Conservation (phyloP, 495 filamentous ascomycete species). For the Hyaloscypha finlandica region DNA sequence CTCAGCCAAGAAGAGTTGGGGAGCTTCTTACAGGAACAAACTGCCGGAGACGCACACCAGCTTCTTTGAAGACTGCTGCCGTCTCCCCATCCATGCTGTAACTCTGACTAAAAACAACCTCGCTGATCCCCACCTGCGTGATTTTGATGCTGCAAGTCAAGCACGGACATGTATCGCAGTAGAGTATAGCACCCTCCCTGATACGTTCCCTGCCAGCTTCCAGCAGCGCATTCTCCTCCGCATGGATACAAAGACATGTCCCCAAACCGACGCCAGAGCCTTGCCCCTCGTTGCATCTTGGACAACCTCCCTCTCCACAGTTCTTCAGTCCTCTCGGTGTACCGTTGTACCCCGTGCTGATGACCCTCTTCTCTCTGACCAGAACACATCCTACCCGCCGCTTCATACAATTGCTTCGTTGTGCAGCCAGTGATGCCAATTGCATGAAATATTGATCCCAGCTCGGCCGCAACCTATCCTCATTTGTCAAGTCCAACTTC, state of each 20-base stretch:
- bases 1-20: constrained; percentile 24
- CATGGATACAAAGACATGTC: constrained; percentile 93
- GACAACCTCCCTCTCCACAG: constrained; percentile 92
- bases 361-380: constrained; percentile 84
- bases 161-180: constrained; percentile 97
- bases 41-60: constrained; percentile 76
- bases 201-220: constrained; percentile 93
- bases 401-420: constrained; percentile 97
- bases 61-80: constrained; percentile 73
- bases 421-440: constrained; percentile 86
- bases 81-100: constrained; percentile 93
- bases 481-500: constrained; percentile 71
- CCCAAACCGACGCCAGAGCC: constrained; percentile 71
- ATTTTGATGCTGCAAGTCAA: constrained; percentile 99
- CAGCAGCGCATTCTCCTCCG: constrained; percentile 93
- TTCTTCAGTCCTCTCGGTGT: constrained; percentile 84
- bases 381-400: constrained; percentile 92
- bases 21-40: constrained; percentile 70
- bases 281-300: constrained; percentile 75
- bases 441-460: constrained; percentile 99
- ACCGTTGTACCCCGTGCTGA: constrained; percentile 97
- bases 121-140: constrained; percentile 88
- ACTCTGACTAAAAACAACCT: constrained; percentile 91
- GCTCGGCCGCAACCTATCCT: constrained; percentile 79
- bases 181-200: constrained; percentile 70